Percentiles rank a stretch among this genome's conserved stretches.
These are phyloP conservation scores for Magnolia officinalis DNA, from an alignment of 164 flowering plant species.

Conservation along the genomic window DNA sequence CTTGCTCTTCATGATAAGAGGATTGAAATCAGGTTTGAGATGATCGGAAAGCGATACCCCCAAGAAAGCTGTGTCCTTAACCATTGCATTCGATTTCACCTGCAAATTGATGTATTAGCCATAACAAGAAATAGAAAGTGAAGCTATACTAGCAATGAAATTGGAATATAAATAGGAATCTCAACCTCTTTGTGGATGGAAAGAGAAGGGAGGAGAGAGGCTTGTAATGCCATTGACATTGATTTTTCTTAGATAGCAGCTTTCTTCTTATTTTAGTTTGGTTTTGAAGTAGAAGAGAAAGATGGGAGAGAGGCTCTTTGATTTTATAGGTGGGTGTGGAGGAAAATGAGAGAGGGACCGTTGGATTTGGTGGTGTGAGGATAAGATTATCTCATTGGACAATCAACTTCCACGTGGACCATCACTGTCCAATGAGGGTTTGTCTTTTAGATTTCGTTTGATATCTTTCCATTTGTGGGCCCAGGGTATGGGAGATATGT, in stretches of 20 bases:
- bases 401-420: constrained; percentile 33
- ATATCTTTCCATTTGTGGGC: neutral
- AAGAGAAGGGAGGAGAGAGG: constrained; percentile 61
- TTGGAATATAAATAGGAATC: neutral
- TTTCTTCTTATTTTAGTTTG: neutral
- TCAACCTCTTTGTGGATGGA: constrained; percentile 60
- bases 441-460: constrained; percentile 51
- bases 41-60: constrained; percentile 59
- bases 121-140: neutral
- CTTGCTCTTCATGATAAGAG: constrained; percentile 47
- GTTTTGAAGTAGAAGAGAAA: no score
- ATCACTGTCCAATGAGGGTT: constrained; percentile 44
- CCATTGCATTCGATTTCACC: constrained; percentile 44
- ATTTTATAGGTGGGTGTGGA: neutral
- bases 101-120: constrained; percentile 19
- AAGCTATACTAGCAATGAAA: neutral
- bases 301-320: neutral
- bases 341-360: neutral
- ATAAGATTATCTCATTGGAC: constrained; percentile 48
- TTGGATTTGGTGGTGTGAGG: constrained; percentile 25
- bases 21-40: constrained; percentile 48
- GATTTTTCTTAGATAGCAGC: neutral
- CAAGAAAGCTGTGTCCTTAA: constrained; percentile 58
- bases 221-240: constrained; percentile 70
- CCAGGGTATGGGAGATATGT: neutral